These are phyloP conservation scores for Vaccinium corymbosum DNA, from an alignment of 148 eudicot genomes.

Conservation along the genomic window DNA sequence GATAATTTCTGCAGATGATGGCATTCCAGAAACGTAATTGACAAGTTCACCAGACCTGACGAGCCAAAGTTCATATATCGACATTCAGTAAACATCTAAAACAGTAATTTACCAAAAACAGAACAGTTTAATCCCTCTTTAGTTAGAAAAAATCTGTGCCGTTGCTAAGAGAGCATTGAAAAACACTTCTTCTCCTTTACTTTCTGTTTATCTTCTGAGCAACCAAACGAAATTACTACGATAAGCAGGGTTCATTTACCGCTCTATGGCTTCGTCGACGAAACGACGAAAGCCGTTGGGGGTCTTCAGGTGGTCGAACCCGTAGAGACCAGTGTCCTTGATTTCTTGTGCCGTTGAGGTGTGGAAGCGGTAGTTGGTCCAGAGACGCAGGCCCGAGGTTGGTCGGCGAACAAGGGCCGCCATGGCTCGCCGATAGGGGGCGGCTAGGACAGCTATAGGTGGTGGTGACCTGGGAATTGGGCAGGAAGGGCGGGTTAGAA, in stretches of 20 bases:
- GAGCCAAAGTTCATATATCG: background rate
- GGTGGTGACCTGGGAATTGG: background rate
- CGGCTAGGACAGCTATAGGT: background rate
- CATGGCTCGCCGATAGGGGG: conserved; percentile 17
- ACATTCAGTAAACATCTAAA: background rate
- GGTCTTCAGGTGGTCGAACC: conserved; percentile 62
- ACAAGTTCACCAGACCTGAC: conserved; percentile 86
- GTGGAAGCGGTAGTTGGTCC: conserved; percentile 24
- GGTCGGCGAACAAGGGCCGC: conserved; percentile 23
- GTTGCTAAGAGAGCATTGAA: background rate
- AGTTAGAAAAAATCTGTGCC: no score
- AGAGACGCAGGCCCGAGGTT: conserved; percentile 14
- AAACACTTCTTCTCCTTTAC: background rate
- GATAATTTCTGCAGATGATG: conserved; percentile 64
- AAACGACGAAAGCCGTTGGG: conserved; percentile 78
- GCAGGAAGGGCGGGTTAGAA: background rate
- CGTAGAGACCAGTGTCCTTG: conserved; percentile 71
- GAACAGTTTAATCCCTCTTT: background rate
- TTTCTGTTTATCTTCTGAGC: background rate
- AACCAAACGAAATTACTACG: background rate
- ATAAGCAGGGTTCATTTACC: conserved; percentile 31
- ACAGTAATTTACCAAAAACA: background rate
- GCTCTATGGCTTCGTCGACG: conserved; percentile 80
- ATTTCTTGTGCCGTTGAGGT: conserved; percentile 39
- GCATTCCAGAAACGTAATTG: conserved; percentile 58